Conservation (phyloP, 2,329 filamentous ascomycete species). For the Penicillium griseofulvum region DNA sequence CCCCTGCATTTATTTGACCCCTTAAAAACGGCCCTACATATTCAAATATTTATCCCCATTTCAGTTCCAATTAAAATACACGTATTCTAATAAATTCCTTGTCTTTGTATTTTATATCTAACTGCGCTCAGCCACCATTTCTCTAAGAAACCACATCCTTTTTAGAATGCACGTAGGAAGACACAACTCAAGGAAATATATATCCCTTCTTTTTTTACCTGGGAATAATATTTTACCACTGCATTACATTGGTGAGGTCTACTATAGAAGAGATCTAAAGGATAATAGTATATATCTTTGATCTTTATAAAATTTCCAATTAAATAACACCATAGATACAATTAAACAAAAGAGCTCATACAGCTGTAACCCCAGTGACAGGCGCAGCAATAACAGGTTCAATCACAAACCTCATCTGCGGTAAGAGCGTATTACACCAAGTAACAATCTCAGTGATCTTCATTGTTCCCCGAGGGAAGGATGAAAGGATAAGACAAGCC, state of each 20-base stretch:
- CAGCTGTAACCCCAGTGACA: background rate
- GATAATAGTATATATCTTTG: background rate
- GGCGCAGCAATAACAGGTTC: background rate
- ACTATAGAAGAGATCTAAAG: background rate
- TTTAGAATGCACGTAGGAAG: too few relatives aligned
- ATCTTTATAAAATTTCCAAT: background rate
- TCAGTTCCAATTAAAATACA: too few relatives aligned
- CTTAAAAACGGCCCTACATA: too few relatives aligned
- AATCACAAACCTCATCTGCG: constrained; percentile 1
- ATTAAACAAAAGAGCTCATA: background rate
- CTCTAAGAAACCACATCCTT: too few relatives aligned
- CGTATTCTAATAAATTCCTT: too few relatives aligned
- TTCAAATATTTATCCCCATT: too few relatives aligned
- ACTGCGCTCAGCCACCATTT: too few relatives aligned
- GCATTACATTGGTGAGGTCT: background rate
- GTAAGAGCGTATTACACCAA: background rate
- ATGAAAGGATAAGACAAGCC: background rate
- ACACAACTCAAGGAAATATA: too few relatives aligned
- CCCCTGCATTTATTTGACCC: too few relatives aligned
- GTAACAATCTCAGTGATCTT: background rate
- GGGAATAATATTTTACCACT: background rate
- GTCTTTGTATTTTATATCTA: too few relatives aligned
- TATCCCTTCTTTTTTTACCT: background rate
- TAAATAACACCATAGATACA: background rate
- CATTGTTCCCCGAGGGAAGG: background rate